Percentiles rank a stretch among this genome's conserved stretches.
Conservation (phyloP, 352 stramenopile genomes). For the Phytophthora sp. region DNA sequence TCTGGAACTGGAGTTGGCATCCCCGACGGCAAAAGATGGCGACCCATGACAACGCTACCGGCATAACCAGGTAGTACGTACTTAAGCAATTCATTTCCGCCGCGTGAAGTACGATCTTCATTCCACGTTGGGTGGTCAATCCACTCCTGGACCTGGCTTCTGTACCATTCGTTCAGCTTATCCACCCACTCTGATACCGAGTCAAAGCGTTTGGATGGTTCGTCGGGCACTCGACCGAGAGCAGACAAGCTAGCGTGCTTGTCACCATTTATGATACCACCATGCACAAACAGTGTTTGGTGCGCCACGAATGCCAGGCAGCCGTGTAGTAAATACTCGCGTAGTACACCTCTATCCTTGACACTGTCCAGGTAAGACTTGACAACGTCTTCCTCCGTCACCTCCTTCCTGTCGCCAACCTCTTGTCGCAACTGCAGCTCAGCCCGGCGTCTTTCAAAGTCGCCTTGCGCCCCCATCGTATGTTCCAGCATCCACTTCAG, state of each 20-base stretch:
- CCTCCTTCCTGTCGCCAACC: not conserved
- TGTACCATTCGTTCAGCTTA: slow-evolving; percentile 88
- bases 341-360: slow-evolving; percentile 70
- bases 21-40: slow-evolving; percentile 69
- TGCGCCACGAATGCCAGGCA: slow-evolving; percentile 81
- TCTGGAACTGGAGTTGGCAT: slow-evolving; percentile 71
- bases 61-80: slow-evolving; percentile 72
- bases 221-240: slow-evolving; percentile 78
- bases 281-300: slow-evolving; percentile 94
- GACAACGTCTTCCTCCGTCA: slow-evolving; percentile 83
- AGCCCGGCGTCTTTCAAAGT: slow-evolving; percentile 87
- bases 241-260: slow-evolving; percentile 46
- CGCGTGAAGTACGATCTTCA: slow-evolving; percentile 52
- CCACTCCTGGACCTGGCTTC: slow-evolving; percentile 76
- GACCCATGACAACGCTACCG: slow-evolving; percentile 78
- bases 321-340: slow-evolving; percentile 85
- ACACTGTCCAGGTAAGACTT: slow-evolving; percentile 83
- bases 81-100: slow-evolving; percentile 70
- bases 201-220: slow-evolving; percentile 35
- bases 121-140: slow-evolving; percentile 81
- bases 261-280: slow-evolving; percentile 75
- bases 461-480: slow-evolving; percentile 90
- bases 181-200: slow-evolving; percentile 64
- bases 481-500: slow-evolving; percentile 91
- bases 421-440: slow-evolving; percentile 62